Evolutionary conservation across 2,329 filamentous ascomycete species (phyloP).

Genomic region (Trichoderma sp.): DNA sequence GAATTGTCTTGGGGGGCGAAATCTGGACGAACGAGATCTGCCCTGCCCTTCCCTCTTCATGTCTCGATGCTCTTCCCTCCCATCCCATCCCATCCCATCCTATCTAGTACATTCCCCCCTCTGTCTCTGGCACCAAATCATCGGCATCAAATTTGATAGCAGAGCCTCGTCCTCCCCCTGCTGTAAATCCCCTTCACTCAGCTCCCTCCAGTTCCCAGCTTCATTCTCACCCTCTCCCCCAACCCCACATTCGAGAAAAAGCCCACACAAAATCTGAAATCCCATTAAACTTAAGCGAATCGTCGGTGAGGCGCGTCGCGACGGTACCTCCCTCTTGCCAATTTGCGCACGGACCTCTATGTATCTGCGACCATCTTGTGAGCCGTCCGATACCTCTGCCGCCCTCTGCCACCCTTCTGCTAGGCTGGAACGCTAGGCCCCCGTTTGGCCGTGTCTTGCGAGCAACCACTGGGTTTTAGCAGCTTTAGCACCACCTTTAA

Average conservation of each 20-base stretch:
- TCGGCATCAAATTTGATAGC: neutral
- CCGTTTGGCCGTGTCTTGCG: neutral
- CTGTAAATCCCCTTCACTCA: slow-evolving; percentile 1
- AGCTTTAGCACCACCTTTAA: neutral
- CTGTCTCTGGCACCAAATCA: neutral
- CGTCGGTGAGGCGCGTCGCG: slow-evolving; percentile 1
- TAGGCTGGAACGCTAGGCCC: neutral
- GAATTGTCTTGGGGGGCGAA: too few relatives aligned
- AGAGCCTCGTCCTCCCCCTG: neutral
- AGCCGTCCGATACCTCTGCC: neutral
- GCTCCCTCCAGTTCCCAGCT: slow-evolving; percentile 8
- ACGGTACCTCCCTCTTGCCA: neutral
- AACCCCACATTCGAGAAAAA: neutral
- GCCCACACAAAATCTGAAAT: neutral
- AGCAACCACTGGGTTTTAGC: neutral
- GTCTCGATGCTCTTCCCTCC: neutral
- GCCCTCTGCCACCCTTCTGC: neutral
- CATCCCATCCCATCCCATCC: too few relatives aligned
- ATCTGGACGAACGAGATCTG: neutral
- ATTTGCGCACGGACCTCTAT: neutral
- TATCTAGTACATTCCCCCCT: neutral
- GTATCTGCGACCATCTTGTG: neutral
- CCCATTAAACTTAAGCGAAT: neutral
- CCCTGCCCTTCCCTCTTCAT: neutral
- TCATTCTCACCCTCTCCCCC: neutral